phyloP scores from a whole-genome alignment of 148 eudicot species.

The Agrostemma githago region DNA sequence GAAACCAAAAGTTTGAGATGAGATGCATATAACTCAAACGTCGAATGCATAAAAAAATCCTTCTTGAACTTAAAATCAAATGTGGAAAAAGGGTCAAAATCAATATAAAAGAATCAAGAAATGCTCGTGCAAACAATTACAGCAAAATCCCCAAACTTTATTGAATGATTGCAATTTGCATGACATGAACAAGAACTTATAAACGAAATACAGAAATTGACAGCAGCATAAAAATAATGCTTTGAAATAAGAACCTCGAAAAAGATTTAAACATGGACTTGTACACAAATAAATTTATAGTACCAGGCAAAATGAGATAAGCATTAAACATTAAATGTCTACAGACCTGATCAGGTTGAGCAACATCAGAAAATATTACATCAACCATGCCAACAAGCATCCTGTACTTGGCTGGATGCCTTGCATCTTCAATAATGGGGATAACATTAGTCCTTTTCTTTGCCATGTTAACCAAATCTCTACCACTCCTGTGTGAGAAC shows the following conservation, averaged over 20 bases:
- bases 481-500: conserved; percentile 94
- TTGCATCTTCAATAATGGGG: conserved; percentile 97
- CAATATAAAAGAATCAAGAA: too few species aligned
- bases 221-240: too few species aligned
- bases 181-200: too few species aligned
- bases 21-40: background rate
- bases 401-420: conserved; percentile 91
- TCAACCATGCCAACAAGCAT: conserved; percentile 99
- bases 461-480: conserved; percentile 96
- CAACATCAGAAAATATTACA: conserved; percentile 96
- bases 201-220: too few species aligned
- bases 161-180: too few species aligned
- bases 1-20: too few species aligned
- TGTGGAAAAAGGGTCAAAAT: too few species aligned
- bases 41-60: background rate
- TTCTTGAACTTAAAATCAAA: too few species aligned
- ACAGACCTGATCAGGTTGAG: conserved; percentile 97
- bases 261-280: too few species aligned
- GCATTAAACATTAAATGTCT: background rate
- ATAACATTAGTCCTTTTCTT: conserved; percentile 95
- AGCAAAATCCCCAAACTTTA: too few species aligned
- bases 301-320: background rate
- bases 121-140: too few species aligned
- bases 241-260: too few species aligned
- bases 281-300: background rate